Conservation (phyloP, 331 rosid genomes). For the Arachis monticola region DNA sequence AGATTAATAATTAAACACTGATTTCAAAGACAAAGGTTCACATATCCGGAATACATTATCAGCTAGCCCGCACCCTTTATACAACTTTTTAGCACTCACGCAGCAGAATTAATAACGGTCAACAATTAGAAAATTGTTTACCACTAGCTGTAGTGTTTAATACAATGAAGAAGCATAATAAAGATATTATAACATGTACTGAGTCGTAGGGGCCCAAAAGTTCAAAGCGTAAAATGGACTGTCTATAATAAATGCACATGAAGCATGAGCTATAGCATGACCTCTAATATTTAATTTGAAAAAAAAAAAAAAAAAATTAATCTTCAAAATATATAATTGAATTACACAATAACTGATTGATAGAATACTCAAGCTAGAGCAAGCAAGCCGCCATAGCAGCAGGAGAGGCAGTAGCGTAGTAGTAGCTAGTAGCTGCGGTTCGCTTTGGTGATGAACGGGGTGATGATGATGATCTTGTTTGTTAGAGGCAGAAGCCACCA, state of each 20-base stretch:
- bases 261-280: conserved; percentile 16
- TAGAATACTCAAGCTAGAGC: conserved; percentile 28
- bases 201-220: too few relatives aligned
- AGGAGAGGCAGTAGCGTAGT: conserved; percentile 10
- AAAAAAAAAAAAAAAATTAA: too few relatives aligned
- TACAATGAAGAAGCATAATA: too few relatives aligned
- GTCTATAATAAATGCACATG: neutral
- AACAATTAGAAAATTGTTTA: conserved; percentile 21
- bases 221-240: neutral
- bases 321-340: neutral
- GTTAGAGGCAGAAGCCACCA: neutral
- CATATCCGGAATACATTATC: conserved; percentile 5
- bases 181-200: too few relatives aligned
- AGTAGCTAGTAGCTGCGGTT: conserved; percentile 15
- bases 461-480: conserved; percentile 33
- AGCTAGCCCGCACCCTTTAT: conserved; percentile 6
- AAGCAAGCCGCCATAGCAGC: conserved; percentile 53
- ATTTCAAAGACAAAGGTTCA: conserved; percentile 15
- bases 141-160: too few relatives aligned
- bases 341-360: neutral
- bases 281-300: neutral
- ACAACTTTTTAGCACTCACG: conserved; percentile 23
- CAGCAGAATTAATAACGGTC: conserved; percentile 24
- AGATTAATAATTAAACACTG: too few relatives aligned
- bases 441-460: conserved; percentile 43